Conservation (phyloP, 441 rosid species). For the Kokia cookei region DNA sequence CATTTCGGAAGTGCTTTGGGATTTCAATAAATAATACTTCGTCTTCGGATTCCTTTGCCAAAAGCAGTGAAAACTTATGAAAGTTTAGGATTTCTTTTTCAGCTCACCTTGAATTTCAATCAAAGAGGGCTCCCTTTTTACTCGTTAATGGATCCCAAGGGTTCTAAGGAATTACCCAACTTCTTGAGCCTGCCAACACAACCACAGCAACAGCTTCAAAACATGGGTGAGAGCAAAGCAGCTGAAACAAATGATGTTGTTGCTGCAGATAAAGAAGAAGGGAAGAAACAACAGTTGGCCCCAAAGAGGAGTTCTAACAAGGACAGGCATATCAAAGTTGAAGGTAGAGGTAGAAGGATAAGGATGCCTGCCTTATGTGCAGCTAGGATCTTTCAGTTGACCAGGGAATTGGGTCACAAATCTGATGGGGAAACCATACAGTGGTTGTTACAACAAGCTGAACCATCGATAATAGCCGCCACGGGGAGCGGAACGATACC, state of each 20-base stretch:
- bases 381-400: slow-evolving; percentile 89
- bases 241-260: slow-evolving; percentile 70
- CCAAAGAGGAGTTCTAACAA: slow-evolving; percentile 91
- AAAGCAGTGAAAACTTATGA: not conserved
- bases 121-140: not conserved
- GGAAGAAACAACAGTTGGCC: slow-evolving; percentile 42
- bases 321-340: slow-evolving; percentile 93
- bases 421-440: slow-evolving; percentile 96
- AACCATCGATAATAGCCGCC: slow-evolving; percentile 86
- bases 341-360: slow-evolving; percentile 89
- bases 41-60: not conserved
- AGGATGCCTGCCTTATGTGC: slow-evolving; percentile 99
- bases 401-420: slow-evolving; percentile 95
- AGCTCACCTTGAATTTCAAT: not conserved
- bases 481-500: slow-evolving; percentile 94
- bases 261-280: slow-evolving; percentile 61
- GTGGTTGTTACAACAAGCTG: slow-evolving; percentile 93
- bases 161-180: slow-evolving; percentile 50
- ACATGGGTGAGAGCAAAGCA: slow-evolving; percentile 46
- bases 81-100: not conserved
- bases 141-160: slow-evolving; percentile 84
- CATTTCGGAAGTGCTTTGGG: not conserved
- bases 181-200: slow-evolving; percentile 51
- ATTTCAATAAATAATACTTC: not conserved
- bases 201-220: slow-evolving; percentile 16